Evolutionary conservation across 2,329 filamentous ascomycete species (phyloP).

Genomic region (Zymoseptoria crescenta): DNA sequence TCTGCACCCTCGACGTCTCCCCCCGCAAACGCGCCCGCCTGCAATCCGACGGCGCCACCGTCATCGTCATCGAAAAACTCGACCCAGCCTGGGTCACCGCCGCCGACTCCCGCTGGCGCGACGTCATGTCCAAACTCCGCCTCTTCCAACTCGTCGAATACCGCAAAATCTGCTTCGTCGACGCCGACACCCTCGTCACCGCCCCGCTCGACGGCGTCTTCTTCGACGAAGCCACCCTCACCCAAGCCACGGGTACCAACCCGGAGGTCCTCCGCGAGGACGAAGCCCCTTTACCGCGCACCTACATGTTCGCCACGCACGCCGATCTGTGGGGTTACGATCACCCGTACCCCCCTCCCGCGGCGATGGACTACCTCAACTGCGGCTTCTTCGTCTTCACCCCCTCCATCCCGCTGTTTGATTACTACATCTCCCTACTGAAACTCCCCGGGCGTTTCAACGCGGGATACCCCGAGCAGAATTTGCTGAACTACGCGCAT

Average conservation of each 20-base stretch:
- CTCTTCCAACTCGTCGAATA: slow-evolving; percentile 29
- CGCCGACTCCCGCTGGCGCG: slow-evolving; percentile 24
- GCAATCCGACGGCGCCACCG: slow-evolving; percentile 30
- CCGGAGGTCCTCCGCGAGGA: slow-evolving; percentile 22
- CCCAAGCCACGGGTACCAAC: slow-evolving; percentile 22
- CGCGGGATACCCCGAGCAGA: slow-evolving; percentile 31
- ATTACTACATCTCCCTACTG: slow-evolving; percentile 32
- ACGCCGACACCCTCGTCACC: slow-evolving; percentile 28
- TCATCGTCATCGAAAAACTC: slow-evolving; percentile 30
- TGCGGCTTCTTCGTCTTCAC: slow-evolving; percentile 34
- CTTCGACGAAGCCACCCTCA: slow-evolving; percentile 30
- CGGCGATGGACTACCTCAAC: slow-evolving; percentile 27
- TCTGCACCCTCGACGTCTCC: slow-evolving; percentile 30
- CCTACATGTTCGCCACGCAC: slow-evolving; percentile 35
- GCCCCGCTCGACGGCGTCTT: slow-evolving; percentile 25
- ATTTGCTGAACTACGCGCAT: slow-evolving; percentile 35
- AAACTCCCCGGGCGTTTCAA: slow-evolving; percentile 28
- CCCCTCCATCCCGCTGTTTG: slow-evolving; percentile 28
- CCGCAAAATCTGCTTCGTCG: slow-evolving; percentile 31
- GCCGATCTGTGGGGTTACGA: slow-evolving; percentile 28
- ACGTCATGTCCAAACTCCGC: slow-evolving; percentile 32
- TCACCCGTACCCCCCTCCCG: slow-evolving; percentile 26
- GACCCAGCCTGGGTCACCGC: slow-evolving; percentile 26
- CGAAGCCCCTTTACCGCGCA: slow-evolving; percentile 30
- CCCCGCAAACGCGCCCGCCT: slow-evolving; percentile 30